Evolutionary conservation across 345 rosid genomes (phyloP).

Genomic region (Pugionium cornutum): DNA sequence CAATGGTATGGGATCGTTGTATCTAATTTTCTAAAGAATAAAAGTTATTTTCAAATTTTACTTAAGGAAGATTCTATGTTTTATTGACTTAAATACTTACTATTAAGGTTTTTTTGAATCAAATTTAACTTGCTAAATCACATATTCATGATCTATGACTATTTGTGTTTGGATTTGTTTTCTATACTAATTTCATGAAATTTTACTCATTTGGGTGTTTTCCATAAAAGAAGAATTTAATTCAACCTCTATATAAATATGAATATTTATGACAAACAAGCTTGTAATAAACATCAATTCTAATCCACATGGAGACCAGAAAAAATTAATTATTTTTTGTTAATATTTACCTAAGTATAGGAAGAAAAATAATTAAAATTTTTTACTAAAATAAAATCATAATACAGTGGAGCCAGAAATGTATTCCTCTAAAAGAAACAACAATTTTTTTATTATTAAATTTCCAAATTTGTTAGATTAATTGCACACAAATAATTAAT

Average conservation of each 20-base stretch:
- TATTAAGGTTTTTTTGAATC: background rate
- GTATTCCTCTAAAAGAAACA: background rate
- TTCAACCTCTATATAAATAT: background rate
- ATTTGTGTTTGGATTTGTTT: conserved; percentile 19
- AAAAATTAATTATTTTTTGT: background rate
- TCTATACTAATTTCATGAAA: conserved; percentile 6
- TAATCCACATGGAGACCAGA: conserved; percentile 14
- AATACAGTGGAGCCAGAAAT: conserved; percentile 8
- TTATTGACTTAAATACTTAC: background rate
- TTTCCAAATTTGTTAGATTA: conserved; percentile 22
- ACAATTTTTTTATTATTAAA: background rate
- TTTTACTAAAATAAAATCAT: background rate
- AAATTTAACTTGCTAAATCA: background rate
- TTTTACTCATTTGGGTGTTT: background rate
- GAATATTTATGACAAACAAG: background rate
- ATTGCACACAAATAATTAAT: conserved; percentile 10
- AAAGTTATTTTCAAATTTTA: too few relatives aligned
- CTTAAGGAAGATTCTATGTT: background rate
- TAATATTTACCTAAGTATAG: background rate
- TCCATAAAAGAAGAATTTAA: conserved; percentile 1
- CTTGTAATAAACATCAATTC: background rate
- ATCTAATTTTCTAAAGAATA: too few relatives aligned
- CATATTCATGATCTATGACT: conserved; percentile 11
- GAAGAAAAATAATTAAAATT: background rate
- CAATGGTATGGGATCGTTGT: too few relatives aligned